phyloP scores from a whole-genome alignment of 2,329 filamentous ascomycete species.

The Albifimbria verrucaria region DNA sequence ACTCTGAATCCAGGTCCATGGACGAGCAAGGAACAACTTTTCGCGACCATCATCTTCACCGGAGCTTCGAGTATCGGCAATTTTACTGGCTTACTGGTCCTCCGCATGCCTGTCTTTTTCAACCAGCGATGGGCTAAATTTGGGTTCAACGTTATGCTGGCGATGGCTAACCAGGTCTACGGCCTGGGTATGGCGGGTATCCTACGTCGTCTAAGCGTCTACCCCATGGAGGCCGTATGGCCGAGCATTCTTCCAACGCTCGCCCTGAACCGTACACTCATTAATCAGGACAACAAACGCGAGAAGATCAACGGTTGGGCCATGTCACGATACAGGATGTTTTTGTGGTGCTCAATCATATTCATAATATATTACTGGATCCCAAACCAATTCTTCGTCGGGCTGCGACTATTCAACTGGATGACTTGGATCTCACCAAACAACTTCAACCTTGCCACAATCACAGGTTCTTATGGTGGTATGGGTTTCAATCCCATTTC shows the following conservation, averaged over 20 bases:
- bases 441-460: conserved; percentile 35
- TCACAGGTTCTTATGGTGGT: conserved; percentile 38
- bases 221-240: conserved; percentile 30
- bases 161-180: conserved; percentile 28
- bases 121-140: conserved; percentile 26
- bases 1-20: conserved; percentile 39
- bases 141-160: conserved; percentile 26
- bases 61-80: conserved; percentile 17
- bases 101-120: conserved; percentile 26
- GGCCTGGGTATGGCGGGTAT: conserved; percentile 30
- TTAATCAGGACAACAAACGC: background rate
- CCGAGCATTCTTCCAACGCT: conserved; percentile 28
- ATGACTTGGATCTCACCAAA: conserved; percentile 51
- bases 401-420: conserved; percentile 43
- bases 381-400: conserved; percentile 46
- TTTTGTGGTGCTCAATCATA: conserved; percentile 34
- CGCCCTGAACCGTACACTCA: conserved; percentile 29
- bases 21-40: conserved; percentile 41
- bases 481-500: conserved; percentile 47
- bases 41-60: conserved; percentile 33
- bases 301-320: conserved; percentile 28
- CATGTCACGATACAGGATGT: conserved; percentile 43
- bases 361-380: conserved; percentile 51
- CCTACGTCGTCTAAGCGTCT: conserved; percentile 30
- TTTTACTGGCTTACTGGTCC: conserved; percentile 22